Conservation (phyloP, 202 grass and related monocot species). For the Cymbopogon flexuosus region DNA sequence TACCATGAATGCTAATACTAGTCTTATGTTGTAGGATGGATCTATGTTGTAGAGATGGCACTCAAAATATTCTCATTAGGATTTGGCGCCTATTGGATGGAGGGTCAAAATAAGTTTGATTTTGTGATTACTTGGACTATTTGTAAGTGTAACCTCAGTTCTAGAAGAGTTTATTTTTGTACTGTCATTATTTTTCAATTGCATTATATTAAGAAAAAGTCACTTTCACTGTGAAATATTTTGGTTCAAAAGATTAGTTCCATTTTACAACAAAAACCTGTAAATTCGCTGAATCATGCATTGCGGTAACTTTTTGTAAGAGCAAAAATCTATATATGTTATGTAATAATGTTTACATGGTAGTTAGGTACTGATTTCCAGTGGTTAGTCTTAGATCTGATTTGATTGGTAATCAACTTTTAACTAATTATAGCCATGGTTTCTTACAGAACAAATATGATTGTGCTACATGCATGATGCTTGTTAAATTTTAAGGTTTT, state of each 20-base stretch:
- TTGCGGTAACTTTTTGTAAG: not conserved
- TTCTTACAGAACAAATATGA: slow-evolving; percentile 4
- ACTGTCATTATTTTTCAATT: not conserved
- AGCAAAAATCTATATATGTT: not conserved
- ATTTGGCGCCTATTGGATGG: slow-evolving; percentile 91
- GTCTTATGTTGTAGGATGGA: slow-evolving; percentile 68
- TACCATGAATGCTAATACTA: slow-evolving; percentile 2
- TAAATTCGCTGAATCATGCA: not conserved
- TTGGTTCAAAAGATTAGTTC: not conserved
- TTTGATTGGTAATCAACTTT: slow-evolving; percentile 15
- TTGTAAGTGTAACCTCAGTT: slow-evolving; percentile 49
- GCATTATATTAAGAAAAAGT: not conserved
- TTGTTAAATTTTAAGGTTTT: slow-evolving; percentile 9
- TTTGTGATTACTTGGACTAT: slow-evolving; percentile 97
- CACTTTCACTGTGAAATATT: not conserved
- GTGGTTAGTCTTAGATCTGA: not conserved
- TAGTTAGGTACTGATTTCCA: not conserved
- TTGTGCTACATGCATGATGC: slow-evolving; percentile 11
- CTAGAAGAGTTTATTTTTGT: slow-evolving; percentile 14
- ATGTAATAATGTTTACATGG: not conserved
- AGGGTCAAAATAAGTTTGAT: slow-evolving; percentile 94
- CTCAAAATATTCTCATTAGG: slow-evolving; percentile 97
- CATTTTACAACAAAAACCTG: slow-evolving; percentile 6
- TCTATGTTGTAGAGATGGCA: slow-evolving; percentile 94
- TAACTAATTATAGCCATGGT: not conserved